Evolutionary conservation across 129 eudicot genomes (phyloP), one percentile per base, ranked within the genome.

Genomic region (Gnaphalium uliginosum): DNA sequence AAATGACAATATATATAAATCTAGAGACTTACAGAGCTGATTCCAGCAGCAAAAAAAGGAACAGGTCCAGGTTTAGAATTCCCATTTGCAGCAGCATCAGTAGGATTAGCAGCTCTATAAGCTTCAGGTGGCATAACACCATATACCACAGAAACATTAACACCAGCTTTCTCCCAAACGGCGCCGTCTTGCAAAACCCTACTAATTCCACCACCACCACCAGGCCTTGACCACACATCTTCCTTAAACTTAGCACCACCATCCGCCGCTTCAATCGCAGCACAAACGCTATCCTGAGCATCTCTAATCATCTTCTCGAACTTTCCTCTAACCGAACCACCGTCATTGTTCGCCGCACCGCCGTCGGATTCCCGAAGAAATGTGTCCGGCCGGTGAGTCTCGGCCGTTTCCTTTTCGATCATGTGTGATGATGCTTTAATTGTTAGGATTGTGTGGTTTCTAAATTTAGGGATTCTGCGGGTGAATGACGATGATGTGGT

Each of bases 121-220:
- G 98, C 98, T 30, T 94, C 98, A 2, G 98, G 98, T 5, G 98
- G 98, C 98, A 94, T 94, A 66, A 94, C 87, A 2, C 98, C 97
- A 72, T 94, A 94, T 1, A 94, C 99, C 35, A 94, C 97, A 50
- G 93, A 88, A 4, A 94, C 97, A 87, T 94, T 94, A 8, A 94
- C 99, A 10, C 97, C 99, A 51, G 99, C 99, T 72, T 94, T 94
- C 73, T 94, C 99, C 90, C 89, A 94, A 67, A 94, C 92, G 19
- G 65, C 83, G 0, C 99, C 97, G 43, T 94, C 93, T 69, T 94
- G 97, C 88, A 94, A 86, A 32, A 90, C 99, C 83, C 99, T 83
- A 39, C 99, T 94, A 7, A 90, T 94, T 32, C 99, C 99, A 8
- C 99, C 99, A n/a, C 99, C 99, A 6, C 99, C 99, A 0, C 99